Percentiles rank a stretch among this genome's conserved stretches.
phyloP scores from a whole-genome alignment of 352 stramenopile genomes.

The Phytophthora cryptogea region DNA sequence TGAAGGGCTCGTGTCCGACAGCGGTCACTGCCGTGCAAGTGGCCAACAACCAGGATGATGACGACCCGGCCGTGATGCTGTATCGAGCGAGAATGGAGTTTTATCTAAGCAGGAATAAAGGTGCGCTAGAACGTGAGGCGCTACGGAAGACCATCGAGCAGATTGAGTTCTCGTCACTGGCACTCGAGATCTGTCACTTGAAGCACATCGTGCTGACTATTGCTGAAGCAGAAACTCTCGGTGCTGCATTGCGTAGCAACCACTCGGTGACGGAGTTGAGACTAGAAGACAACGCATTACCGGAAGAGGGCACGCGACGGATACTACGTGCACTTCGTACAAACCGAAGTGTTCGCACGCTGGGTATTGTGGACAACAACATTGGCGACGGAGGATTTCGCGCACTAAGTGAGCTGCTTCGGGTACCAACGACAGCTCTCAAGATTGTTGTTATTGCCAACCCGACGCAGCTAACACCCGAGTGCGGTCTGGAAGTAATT shows the following conservation, averaged over 20 bases:
- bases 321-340: slow-evolving; percentile 32
- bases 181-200: slow-evolving; percentile 36
- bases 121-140: slow-evolving; percentile 13
- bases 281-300: slow-evolving; percentile 48
- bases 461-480: slow-evolving; percentile 30
- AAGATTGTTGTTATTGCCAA: slow-evolving; percentile 32
- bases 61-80: slow-evolving; percentile 25
- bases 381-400: slow-evolving; percentile 41
- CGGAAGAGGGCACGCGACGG: slow-evolving; percentile 33
- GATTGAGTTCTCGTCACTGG: slow-evolving; percentile 28
- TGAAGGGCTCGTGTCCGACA: slow-evolving; percentile 27
- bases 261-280: slow-evolving; percentile 38
- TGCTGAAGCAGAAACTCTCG: slow-evolving; percentile 37
- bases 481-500: slow-evolving; percentile 32
- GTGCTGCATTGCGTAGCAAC: slow-evolving; percentile 27
- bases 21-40: slow-evolving; percentile 33
- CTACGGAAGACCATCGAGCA: slow-evolving; percentile 18
- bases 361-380: slow-evolving; percentile 43
- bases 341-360: slow-evolving; percentile 28
- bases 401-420: slow-evolving; percentile 36
- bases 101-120: slow-evolving; percentile 38
- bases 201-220: slow-evolving; percentile 45
- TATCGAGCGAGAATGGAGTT: slow-evolving; percentile 41
- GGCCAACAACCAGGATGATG: slow-evolving; percentile 41
- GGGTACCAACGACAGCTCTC: slow-evolving; percentile 25